phyloP scores from a whole-genome alignment of 2,329 filamentous ascomycete genomes.

The Chrysoporthe cubensis region DNA sequence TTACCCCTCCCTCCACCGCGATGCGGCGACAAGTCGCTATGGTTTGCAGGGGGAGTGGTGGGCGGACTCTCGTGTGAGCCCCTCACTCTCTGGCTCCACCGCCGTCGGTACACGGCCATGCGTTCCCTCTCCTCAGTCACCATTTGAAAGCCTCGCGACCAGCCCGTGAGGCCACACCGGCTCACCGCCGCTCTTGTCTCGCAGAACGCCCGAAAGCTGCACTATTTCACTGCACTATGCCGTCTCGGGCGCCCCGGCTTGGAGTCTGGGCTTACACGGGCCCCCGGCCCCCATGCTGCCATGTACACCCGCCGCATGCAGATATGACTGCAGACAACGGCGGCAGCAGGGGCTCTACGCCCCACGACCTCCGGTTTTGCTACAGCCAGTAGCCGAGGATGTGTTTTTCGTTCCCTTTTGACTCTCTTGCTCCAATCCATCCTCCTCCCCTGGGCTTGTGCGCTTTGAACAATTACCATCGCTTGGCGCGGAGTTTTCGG shows the following conservation, averaged over 20 bases:
- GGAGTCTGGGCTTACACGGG: constrained; percentile 14
- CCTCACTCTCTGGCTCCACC: neutral
- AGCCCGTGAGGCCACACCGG: neutral
- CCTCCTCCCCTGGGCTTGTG: constrained; percentile 11
- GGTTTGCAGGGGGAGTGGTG: neutral
- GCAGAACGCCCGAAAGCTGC: no score
- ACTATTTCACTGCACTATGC: neutral
- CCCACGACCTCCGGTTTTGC: constrained; percentile 4
- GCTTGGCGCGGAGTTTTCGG: constrained; percentile 20
- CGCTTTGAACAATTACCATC: constrained; percentile 24
- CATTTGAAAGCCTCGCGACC: neutral
- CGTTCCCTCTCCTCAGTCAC: neutral
- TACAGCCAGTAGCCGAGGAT: constrained; percentile 4
- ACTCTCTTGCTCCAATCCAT: neutral
- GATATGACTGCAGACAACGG: constrained; percentile 14
- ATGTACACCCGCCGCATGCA: constrained; percentile 9
- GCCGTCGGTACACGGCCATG: neutral
- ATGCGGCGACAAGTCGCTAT: constrained; percentile 4
- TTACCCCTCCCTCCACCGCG: neutral
- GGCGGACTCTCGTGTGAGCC: neutral
- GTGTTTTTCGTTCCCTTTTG: neutral
- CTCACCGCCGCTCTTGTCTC: neutral
- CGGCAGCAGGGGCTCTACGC: neutral
- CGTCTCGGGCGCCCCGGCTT: neutral
- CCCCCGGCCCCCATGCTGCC: constrained; percentile 1